Base-by-base conservation (phyloP, 2,329 filamentous ascomycete species). In the Colletotrichum orbiculare region DNA sequence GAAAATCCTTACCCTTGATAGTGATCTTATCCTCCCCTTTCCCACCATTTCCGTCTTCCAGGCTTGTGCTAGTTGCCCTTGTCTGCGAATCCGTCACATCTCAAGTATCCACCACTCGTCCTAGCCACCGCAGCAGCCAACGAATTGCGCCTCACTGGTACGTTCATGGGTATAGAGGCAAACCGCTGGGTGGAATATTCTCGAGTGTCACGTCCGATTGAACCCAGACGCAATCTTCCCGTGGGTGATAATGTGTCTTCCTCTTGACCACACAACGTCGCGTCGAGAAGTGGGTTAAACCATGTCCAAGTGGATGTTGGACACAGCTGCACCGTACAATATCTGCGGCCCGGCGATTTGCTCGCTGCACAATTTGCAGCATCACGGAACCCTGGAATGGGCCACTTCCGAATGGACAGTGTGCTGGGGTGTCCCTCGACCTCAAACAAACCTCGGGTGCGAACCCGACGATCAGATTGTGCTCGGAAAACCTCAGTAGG, bases 241-340 rank as follows among this genome's bases (percentile, higher is more conserved):
- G 57, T 38, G 35, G 46, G 17, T 35, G 39, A 10, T n/a, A 25
- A 11, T 48, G 15, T 41, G 34, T 15, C 42, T 33, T 15, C 41
- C 46, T 45, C 17, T 34, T 25, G 25, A 25, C n/a, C 50, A 9
- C 33, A 56, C 52, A 47, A 57, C 38, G 37, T 56, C 34, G 53
- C 52, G 47, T 48, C 38, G 47, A 37, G 41, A 42, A 53, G 58
- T 38, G 43, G 37, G 37, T 56, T 47, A 47, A 37, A 43, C 62
- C 37, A 62, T 56, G 46, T 43, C 25, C 58, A 56, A 65, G 62
- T 49, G 62, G 58, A 33, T 62, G 62, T 46, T 42, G n/a, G 41
- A 47, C 35, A 34, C 55, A 13, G n/a, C 35, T 25, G 58, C 41
- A 56, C 13, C 45, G 39, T 11, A 56, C 11, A 34, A 48, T 39